phyloP scores from a whole-genome alignment of 192 early-diverging fungal genomes.

The Entomortierella lignicola region DNA sequence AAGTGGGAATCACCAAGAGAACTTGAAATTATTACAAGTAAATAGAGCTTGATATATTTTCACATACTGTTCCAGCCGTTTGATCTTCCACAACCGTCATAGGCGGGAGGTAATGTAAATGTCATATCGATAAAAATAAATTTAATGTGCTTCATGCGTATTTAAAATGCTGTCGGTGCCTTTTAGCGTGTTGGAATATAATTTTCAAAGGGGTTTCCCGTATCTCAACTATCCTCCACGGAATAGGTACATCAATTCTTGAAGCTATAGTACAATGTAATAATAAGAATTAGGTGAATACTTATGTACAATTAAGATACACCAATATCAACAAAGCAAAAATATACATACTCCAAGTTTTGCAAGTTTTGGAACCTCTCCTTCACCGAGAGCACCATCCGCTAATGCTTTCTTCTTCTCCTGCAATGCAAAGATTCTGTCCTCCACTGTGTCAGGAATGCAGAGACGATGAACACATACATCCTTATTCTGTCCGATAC shows the following conservation, averaged over 20 bases:
- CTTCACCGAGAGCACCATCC: conserved; percentile 53
- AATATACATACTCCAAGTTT: conserved; percentile 42
- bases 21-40: too few relatives aligned
- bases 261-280: conserved; percentile 19
- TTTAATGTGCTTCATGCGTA: too few relatives aligned
- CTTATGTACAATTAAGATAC: too few relatives aligned
- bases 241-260: conserved; percentile 47
- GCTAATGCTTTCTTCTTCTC: conserved; percentile 64
- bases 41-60: too few relatives aligned
- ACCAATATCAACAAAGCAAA: background rate
- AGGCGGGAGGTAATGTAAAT: too few relatives aligned
- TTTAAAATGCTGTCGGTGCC: too few relatives aligned
- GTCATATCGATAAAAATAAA: too few relatives aligned
- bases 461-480: conserved; percentile 74
- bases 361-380: conserved; percentile 38
- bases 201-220: too few relatives aligned
- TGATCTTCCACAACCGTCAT: too few relatives aligned
- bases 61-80: too few relatives aligned
- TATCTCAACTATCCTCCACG: background rate
- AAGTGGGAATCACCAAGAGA: too few relatives aligned
- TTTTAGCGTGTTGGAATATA: too few relatives aligned
- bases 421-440: conserved; percentile 75
- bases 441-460: conserved; percentile 74
- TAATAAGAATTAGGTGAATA: background rate
- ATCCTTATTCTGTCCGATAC: conserved; percentile 72